Evolutionary conservation across 352 stramenopile species (phyloP).

Genomic region (Pythium insidiosum): DNA sequence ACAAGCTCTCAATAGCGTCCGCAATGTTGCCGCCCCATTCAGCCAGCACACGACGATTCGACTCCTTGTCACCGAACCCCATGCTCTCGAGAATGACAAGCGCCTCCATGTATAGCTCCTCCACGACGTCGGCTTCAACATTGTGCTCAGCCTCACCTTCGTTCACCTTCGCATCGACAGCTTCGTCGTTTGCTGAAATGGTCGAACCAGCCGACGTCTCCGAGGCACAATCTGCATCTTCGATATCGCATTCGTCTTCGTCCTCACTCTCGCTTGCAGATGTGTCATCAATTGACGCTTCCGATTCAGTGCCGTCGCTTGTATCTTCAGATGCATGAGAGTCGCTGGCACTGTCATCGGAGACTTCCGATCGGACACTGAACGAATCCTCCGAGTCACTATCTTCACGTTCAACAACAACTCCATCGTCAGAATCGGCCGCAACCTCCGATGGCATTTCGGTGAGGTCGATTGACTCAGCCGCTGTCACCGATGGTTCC

Average conservation of each 20-base stretch:
- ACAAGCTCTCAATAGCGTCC: constrained; percentile 33
- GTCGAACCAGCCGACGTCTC: no score
- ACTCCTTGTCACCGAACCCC: constrained; percentile 43
- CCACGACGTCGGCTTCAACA: constrained; percentile 13
- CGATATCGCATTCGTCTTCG: neutral
- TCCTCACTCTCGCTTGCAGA: neutral
- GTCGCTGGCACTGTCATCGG: neutral
- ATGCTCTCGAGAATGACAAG: constrained; percentile 40
- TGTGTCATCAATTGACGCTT: no score
- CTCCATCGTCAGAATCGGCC: no score
- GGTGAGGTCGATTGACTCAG: no score
- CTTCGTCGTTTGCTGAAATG: no score
- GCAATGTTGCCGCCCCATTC: constrained; percentile 38
- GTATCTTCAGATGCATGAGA: neutral
- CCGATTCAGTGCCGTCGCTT: neutral
- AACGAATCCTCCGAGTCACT: no score
- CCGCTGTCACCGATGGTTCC: no score
- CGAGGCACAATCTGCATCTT: neutral
- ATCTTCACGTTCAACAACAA: neutral
- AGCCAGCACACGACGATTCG: constrained; percentile 36
- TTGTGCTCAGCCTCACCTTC: no score
- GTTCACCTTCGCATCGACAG: no score
- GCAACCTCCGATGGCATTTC: no score
- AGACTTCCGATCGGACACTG: no score
- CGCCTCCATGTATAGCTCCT: constrained; percentile 26